phyloP scores from a whole-genome alignment of 192 early-diverging fungal species.

The Coemansia sp. region DNA sequence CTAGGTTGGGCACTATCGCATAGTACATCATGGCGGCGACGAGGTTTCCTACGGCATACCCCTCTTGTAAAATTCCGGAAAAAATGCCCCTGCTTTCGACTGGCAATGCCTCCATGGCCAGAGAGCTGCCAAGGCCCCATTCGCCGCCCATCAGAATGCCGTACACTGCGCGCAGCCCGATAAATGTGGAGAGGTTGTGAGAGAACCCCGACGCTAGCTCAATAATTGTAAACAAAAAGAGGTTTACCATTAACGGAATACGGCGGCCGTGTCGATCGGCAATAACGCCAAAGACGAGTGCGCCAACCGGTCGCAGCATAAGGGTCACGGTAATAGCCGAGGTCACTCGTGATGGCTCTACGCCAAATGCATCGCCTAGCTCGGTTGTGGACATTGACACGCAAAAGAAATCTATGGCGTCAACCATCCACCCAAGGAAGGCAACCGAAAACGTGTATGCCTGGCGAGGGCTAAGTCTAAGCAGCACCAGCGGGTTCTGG shows the following conservation, averaged over 20 bases:
- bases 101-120: constrained; percentile 72
- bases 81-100: constrained; percentile 68
- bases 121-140: constrained; percentile 70
- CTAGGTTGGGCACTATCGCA: constrained; percentile 51
- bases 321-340: constrained; percentile 67
- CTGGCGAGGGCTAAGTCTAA: constrained; percentile 39
- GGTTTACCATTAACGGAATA: constrained; percentile 66
- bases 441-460: constrained; percentile 50
- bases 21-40: constrained; percentile 64
- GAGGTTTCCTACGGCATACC: constrained; percentile 67
- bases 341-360: constrained; percentile 57
- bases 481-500: constrained; percentile 31
- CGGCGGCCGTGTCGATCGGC: constrained; percentile 68
- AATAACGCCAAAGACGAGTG: constrained; percentile 66
- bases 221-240: constrained; percentile 60
- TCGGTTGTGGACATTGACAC: constrained; percentile 58
- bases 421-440: constrained; percentile 72
- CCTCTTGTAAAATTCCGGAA: constrained; percentile 73
- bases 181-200: constrained; percentile 59
- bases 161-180: constrained; percentile 57
- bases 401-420: constrained; percentile 71
- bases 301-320: constrained; percentile 70
- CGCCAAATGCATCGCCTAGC: constrained; percentile 58
- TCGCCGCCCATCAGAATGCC: constrained; percentile 71
- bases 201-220: constrained; percentile 68